Evolutionary conservation across 495 filamentous ascomycete genomes (phyloP).

Genomic region (Bacidia gigantensis): DNA sequence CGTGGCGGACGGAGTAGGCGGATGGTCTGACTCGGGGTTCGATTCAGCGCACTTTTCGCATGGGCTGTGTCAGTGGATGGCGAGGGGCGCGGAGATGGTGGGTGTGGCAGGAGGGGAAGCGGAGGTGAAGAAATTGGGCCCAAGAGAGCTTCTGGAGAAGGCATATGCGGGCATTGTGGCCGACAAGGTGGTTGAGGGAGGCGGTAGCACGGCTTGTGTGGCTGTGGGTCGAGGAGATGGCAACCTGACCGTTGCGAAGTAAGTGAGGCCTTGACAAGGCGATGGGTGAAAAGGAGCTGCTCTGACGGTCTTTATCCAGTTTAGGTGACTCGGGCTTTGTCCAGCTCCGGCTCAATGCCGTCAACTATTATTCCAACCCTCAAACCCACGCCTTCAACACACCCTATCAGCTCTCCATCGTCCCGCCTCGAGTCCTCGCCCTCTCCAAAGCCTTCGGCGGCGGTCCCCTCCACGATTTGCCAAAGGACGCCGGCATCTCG

Average conservation of each 20-base stretch:
- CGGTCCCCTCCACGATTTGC: slow-evolving; percentile 63
- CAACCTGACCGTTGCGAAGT: slow-evolving; percentile 68
- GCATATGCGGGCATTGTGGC: slow-evolving; percentile 70
- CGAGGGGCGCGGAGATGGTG: slow-evolving; percentile 44
- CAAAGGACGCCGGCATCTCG: slow-evolving; percentile 69
- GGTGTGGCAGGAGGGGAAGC: slow-evolving; percentile 11
- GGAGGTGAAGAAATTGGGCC: slow-evolving; percentile 35
- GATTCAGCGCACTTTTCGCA: slow-evolving; percentile 94
- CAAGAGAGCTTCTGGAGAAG: slow-evolving; percentile 59
- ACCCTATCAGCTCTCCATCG: slow-evolving; percentile 82
- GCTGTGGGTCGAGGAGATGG: slow-evolving; percentile 59
- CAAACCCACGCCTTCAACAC: slow-evolving; percentile 98
- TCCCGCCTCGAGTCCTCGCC: slow-evolving; percentile 62
- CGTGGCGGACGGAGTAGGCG: slow-evolving; percentile 88
- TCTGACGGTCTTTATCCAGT: slow-evolving; percentile 20
- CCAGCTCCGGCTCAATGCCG: slow-evolving; percentile 65
- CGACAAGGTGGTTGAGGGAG: slow-evolving; percentile 58
- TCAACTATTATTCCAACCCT: slow-evolving; percentile 66
- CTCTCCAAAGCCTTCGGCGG: slow-evolving; percentile 73
- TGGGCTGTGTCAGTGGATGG: slow-evolving; percentile 87
- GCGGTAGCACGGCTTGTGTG: slow-evolving; percentile 82
- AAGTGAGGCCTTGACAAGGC: slow-evolving; percentile 20
- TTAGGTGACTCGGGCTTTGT: slow-evolving; percentile 97
- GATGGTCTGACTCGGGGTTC: slow-evolving; percentile 80
- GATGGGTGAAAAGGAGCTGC: background rate